Percentiles rank a stretch among this genome's conserved stretches.
These are phyloP conservation scores for Aureobasidium sp. DNA, from an alignment of 2,329 filamentous ascomycete species.

Conservation along the genomic window DNA sequence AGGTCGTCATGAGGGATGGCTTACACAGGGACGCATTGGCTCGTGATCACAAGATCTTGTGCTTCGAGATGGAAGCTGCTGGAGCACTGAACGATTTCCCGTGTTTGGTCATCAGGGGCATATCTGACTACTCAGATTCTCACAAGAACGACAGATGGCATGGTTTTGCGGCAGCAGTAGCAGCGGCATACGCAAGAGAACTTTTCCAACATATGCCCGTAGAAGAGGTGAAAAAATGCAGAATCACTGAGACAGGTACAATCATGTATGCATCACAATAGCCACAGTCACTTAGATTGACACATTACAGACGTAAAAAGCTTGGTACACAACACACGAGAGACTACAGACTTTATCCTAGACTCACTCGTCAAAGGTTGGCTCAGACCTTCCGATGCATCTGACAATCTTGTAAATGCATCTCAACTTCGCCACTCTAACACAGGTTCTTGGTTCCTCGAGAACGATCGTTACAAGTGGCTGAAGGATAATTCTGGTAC, in stretches of 20 bases:
- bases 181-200: constrained; percentile 16
- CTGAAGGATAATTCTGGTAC: not conserved
- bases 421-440: not conserved
- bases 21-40: constrained; percentile 10
- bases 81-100: constrained; percentile 17
- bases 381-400: not conserved
- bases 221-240: not conserved
- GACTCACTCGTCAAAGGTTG: not conserved
- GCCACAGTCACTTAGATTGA: not conserved
- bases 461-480: not conserved
- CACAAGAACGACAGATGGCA: constrained; percentile 20
- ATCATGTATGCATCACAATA: not conserved
- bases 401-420: not conserved
- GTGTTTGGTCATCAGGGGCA: constrained; percentile 19
- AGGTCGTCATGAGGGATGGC: constrained; percentile 25
- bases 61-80: constrained; percentile 21
- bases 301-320: not conserved
- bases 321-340: not conserved
- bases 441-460: constrained; percentile 2
- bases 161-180: constrained; percentile 17
- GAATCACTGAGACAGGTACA: not conserved
- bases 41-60: constrained; percentile 17
- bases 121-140: constrained; percentile 19
- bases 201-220: constrained; percentile 2
- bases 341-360: not conserved